phyloP scores from a whole-genome alignment of 345 rosid genomes.

The Atalantia buxifolia region DNA sequence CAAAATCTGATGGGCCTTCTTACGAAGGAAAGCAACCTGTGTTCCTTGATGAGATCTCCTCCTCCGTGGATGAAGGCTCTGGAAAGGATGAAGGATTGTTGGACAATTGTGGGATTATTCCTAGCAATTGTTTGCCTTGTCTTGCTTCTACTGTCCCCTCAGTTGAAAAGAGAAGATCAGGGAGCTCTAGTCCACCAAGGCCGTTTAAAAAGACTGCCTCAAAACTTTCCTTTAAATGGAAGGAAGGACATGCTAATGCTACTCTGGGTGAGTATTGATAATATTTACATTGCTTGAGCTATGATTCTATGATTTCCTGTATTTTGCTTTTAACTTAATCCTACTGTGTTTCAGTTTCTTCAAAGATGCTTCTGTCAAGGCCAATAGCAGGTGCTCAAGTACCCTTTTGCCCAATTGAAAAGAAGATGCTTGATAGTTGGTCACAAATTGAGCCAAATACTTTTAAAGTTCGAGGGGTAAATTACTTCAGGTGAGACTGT shows the following conservation, averaged over 20 bases:
- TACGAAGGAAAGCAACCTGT: conserved; percentile 49
- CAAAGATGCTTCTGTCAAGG: conserved; percentile 53
- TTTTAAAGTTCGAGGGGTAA: conserved; percentile 49
- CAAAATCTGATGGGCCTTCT: conserved; percentile 25
- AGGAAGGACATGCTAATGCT: conserved; percentile 65
- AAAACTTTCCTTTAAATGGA: conserved; percentile 77
- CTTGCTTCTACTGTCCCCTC: conserved; percentile 61
- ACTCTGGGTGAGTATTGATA: conserved; percentile 51
- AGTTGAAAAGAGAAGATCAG: conserved; percentile 68
- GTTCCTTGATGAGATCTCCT: conserved; percentile 47
- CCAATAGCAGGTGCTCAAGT: conserved; percentile 58
- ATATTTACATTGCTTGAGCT: background rate
- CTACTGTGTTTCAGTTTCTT: conserved; percentile 53
- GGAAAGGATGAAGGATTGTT: conserved; percentile 40
- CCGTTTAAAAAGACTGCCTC: conserved; percentile 53
- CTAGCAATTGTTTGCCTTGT: conserved; percentile 80
- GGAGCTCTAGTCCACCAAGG: conserved; percentile 64
- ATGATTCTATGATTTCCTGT: background rate
- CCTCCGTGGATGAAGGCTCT: conserved; percentile 50
- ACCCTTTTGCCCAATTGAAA: conserved; percentile 44
- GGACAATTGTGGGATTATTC: conserved; percentile 72
- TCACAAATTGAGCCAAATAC: conserved; percentile 45
- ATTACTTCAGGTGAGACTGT: conserved; percentile 45
- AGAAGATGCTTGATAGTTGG: conserved; percentile 54
- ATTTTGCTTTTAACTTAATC: background rate